phyloP scores from a whole-genome alignment of 208 protist genomes.

The Hexamita inflata region DNA sequence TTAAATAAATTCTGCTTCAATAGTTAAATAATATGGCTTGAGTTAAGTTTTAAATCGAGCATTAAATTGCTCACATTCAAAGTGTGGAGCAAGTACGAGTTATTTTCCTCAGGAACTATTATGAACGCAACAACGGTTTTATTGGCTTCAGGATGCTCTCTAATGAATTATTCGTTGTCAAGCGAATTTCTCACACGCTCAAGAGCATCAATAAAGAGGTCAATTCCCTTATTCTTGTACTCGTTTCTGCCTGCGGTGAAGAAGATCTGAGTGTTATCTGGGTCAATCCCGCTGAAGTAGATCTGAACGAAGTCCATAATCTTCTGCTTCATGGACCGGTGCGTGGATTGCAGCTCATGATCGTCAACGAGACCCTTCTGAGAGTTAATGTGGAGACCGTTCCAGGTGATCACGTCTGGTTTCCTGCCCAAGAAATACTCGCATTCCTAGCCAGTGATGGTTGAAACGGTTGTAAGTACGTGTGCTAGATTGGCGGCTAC shows the following conservation, averaged over 20 bases:
- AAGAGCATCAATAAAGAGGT: conserved; percentile 18
- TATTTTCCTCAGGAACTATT: background rate
- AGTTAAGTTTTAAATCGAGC: too few species aligned
- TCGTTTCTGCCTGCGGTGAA: conserved; percentile 9
- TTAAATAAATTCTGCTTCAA: too few species aligned
- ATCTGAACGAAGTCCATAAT: conserved; percentile 1
- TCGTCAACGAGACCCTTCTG: too few species aligned
- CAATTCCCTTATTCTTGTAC: conserved; percentile 25
- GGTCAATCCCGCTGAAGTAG: conserved; percentile 3
- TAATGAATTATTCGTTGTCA: background rate
- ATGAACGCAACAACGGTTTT: conserved; percentile 15
- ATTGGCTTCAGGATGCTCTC: background rate
- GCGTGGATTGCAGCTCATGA: too few species aligned
- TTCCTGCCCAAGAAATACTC: background rate
- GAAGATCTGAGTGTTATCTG: conserved; percentile 12
- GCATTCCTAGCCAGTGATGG: background rate
- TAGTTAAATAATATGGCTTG: too few species aligned
- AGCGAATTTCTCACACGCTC: background rate
- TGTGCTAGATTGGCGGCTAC: background rate
- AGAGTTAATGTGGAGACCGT: background rate
- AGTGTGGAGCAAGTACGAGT: too few species aligned
- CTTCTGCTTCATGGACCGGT: background rate
- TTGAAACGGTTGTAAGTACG: background rate
- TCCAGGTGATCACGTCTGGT: conserved; percentile 7
- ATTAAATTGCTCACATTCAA: too few species aligned